Evolutionary conservation across 805 yeast species (phyloP).

Genomic region (Groenewaldozyma tartarivorans): DNA sequence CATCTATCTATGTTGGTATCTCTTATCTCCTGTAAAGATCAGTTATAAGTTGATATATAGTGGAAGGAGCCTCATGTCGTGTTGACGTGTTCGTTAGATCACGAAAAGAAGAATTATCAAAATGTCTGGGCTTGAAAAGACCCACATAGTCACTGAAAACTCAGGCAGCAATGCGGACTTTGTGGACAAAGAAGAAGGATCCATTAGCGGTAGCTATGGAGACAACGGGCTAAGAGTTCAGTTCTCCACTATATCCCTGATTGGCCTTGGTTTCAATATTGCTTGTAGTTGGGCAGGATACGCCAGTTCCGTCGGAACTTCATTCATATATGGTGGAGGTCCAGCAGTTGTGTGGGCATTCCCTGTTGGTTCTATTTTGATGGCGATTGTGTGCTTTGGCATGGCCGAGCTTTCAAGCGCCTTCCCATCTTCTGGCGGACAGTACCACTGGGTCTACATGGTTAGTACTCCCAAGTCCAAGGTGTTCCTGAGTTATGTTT

Average conservation of each 20-base stretch:
- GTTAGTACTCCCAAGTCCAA: slow-evolving; percentile 1
- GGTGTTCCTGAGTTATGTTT: slow-evolving; percentile 2
- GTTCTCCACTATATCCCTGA: slow-evolving; percentile 1
- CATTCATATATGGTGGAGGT: slow-evolving; percentile 3
- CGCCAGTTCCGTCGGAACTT: slow-evolving; percentile 1
- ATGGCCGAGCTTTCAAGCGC: slow-evolving; percentile 4
- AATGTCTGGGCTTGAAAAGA: too few species aligned
- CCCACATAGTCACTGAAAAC: too few species aligned
- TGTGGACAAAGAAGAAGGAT: background rate
- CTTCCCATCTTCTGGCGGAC: slow-evolving; percentile 2
- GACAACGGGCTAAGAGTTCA: background rate
- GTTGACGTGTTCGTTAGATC: too few species aligned
- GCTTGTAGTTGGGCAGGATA: slow-evolving; percentile 4
- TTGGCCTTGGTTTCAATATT: slow-evolving; percentile 4
- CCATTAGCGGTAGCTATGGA: background rate
- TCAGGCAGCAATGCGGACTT: too few species aligned
- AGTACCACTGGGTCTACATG: background rate
- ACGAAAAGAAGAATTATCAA: too few species aligned
- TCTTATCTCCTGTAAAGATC: too few species aligned
- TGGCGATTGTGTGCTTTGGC: slow-evolving; percentile 2
- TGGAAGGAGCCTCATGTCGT: too few species aligned
- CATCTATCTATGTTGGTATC: too few species aligned
- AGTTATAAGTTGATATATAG: too few species aligned
- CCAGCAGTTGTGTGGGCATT: slow-evolving; percentile 2
- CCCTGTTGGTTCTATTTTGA: slow-evolving; percentile 1